phyloP scores from a whole-genome alignment of 1,139 yeast species.

The Casaregolazyma lundiana region DNA sequence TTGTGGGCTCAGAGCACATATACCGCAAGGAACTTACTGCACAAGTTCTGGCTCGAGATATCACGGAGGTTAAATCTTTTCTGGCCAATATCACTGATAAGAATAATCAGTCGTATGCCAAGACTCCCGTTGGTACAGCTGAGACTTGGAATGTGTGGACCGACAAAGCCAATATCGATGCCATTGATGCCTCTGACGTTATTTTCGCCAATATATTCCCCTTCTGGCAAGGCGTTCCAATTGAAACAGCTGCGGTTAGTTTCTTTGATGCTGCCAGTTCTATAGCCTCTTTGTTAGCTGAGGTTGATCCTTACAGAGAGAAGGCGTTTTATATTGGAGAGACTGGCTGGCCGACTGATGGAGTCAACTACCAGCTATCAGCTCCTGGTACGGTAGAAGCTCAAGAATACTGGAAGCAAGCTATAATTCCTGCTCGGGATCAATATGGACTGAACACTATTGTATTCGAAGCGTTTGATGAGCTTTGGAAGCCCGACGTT shows the following conservation, averaged over 20 bases:
- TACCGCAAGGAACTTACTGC: conserved; percentile 82
- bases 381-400: conserved; percentile 71
- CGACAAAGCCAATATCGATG: conserved; percentile 66
- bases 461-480: conserved; percentile 92
- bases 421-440: conserved; percentile 85
- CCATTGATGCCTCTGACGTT: conserved; percentile 74
- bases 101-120: conserved; percentile 69
- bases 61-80: conserved; percentile 52
- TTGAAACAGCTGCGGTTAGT: conserved; percentile 74
- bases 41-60: conserved; percentile 47
- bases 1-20: conserved; percentile 89
- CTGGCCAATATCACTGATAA: conserved; percentile 63
- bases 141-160: conserved; percentile 94
- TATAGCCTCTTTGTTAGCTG: conserved; percentile 82
- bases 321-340: conserved; percentile 94
- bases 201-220: conserved; percentile 93
- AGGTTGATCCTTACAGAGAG: conserved; percentile 78
- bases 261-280: conserved; percentile 96
- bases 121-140: conserved; percentile 81
- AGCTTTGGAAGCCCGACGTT: conserved; percentile 90
- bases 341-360: conserved; percentile 97
- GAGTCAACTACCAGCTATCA: conserved; percentile 54
- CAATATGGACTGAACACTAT: conserved; percentile 86
- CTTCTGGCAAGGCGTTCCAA: conserved; percentile 96
- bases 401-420: conserved; percentile 74